Percentiles rank a stretch among this genome's conserved stretches.
These are phyloP conservation scores for Metschnikowia matae DNA, from an alignment of 805 yeast species.

Conservation along the genomic window DNA sequence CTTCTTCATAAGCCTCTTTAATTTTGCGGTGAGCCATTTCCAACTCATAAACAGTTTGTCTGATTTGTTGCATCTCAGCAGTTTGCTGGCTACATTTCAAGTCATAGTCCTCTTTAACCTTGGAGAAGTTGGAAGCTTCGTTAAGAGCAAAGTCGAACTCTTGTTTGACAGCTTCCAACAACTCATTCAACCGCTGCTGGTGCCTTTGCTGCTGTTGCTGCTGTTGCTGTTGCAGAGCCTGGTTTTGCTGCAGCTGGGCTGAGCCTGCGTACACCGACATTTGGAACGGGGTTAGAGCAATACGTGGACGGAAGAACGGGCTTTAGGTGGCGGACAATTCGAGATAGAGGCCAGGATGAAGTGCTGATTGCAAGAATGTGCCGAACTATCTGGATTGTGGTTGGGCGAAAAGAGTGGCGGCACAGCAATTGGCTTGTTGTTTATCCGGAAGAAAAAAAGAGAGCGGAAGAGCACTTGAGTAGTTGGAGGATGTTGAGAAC, in stretches of 20 bases:
- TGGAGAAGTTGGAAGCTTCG: slow-evolving; percentile 80
- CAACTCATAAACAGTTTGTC: slow-evolving; percentile 90
- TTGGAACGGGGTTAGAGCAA: neutral
- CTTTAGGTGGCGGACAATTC: neutral
- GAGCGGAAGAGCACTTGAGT: slow-evolving; percentile 7
- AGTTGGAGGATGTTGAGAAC: slow-evolving; percentile 8
- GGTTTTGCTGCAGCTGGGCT: slow-evolving; percentile 20
- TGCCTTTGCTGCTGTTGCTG: slow-evolving; percentile 39
- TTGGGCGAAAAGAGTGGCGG: slow-evolving; percentile 1
- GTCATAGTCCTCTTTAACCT: slow-evolving; percentile 92
- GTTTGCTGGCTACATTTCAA: slow-evolving; percentile 86
- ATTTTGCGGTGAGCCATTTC: slow-evolving; percentile 92
- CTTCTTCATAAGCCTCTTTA: slow-evolving; percentile 95
- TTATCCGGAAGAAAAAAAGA: slow-evolving; percentile 4
- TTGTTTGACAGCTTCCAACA: slow-evolving; percentile 85
- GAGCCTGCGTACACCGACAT: slow-evolving; percentile 21
- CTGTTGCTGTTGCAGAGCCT: slow-evolving; percentile 22
- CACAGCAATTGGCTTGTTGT: slow-evolving; percentile 5
- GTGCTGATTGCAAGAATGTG: neutral
- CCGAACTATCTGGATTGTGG: neutral
- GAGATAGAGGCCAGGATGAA: neutral
- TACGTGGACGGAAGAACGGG: neutral
- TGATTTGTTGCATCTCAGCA: slow-evolving; percentile 87
- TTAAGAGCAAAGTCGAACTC: slow-evolving; percentile 82
- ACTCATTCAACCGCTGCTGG: slow-evolving; percentile 60